Evolutionary conservation across 768 basidiomycete species (phyloP).

Genomic region (Tulasnella sp.): DNA sequence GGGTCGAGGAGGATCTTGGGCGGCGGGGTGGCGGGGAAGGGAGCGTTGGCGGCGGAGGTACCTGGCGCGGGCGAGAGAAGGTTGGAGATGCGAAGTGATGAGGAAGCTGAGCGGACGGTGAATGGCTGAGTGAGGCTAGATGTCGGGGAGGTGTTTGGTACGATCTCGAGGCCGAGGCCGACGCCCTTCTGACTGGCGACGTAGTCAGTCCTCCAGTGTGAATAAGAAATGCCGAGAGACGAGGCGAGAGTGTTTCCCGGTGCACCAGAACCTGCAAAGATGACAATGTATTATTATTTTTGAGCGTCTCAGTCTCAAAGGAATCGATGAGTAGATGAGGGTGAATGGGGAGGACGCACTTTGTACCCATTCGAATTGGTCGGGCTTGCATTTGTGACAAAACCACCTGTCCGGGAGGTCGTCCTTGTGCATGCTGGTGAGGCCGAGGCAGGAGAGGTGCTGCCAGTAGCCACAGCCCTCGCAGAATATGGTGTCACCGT

Average conservation of each 20-base stretch:
- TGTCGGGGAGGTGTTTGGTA: background rate
- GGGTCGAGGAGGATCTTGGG: slow-evolving; percentile 15
- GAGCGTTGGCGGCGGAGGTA: background rate
- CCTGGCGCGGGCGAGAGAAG: slow-evolving; percentile 14
- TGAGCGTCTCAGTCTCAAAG: background rate
- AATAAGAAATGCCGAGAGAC: slow-evolving; percentile 6
- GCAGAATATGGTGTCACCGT: slow-evolving; percentile 37
- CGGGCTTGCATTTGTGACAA: slow-evolving; percentile 9
- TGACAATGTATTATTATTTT: background rate
- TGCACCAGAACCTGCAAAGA: slow-evolving; percentile 1
- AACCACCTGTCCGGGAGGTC: slow-evolving; percentile 14
- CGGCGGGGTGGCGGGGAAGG: slow-evolving; percentile 2
- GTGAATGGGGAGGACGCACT: background rate
- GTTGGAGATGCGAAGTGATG: slow-evolving; percentile 8
- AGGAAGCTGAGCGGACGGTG: background rate
- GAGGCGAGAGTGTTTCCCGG: slow-evolving; percentile 7
- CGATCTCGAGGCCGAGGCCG: slow-evolving; percentile 11
- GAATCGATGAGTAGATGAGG: background rate
- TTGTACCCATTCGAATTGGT: slow-evolving; percentile 13
- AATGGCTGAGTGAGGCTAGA: background rate
- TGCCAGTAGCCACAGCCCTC: slow-evolving; percentile 35
- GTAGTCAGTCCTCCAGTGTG: slow-evolving; percentile 11
- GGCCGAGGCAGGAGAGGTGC: slow-evolving; percentile 31
- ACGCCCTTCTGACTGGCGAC: background rate
- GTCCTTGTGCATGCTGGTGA: slow-evolving; percentile 5